A percentile compares a stretch with the other conserved stretches of the same genome.
phyloP scores from a whole-genome alignment of 257 asterid species.

The Anisodus tanguticus region DNA sequence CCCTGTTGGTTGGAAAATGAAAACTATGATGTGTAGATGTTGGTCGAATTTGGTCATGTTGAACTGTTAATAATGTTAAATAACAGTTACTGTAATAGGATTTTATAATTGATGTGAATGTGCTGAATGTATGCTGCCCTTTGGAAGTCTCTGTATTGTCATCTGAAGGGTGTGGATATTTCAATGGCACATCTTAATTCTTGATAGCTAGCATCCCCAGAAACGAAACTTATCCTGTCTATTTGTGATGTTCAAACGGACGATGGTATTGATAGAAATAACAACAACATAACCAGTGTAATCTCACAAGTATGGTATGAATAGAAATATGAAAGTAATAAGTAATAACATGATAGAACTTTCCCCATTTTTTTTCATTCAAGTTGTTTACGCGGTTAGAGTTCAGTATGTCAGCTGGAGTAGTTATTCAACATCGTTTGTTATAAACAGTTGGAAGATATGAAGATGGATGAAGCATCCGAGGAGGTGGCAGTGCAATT shows the following conservation, averaged over 20 bases:
- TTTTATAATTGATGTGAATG: neutral
- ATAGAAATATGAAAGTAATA: neutral
- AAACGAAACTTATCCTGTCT: neutral
- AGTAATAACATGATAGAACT: constrained; percentile 8
- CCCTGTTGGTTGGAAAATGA: neutral
- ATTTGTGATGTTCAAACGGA: neutral
- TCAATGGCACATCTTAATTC: neutral
- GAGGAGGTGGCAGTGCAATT: constrained; percentile 89
- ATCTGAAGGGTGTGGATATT: neutral
- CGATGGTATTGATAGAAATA: neutral
- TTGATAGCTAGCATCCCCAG: constrained; percentile 9
- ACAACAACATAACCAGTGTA: too few relatives aligned
- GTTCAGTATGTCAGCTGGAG: constrained; percentile 19
- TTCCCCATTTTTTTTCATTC: neutral
- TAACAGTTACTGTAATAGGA: neutral
- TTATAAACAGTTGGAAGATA: constrained; percentile 74
- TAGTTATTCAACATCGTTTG: constrained; percentile 14
- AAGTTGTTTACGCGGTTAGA: neutral
- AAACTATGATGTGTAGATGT: neutral
- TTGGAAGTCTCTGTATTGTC: constrained; percentile 1
- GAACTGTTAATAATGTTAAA: neutral
- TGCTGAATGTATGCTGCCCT: neutral
- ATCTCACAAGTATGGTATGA: neutral
- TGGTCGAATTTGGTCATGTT: neutral
- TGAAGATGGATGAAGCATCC: constrained; percentile 91